Conservation (phyloP, 495 filamentous ascomycete genomes). For the Talaromyces liani region DNA sequence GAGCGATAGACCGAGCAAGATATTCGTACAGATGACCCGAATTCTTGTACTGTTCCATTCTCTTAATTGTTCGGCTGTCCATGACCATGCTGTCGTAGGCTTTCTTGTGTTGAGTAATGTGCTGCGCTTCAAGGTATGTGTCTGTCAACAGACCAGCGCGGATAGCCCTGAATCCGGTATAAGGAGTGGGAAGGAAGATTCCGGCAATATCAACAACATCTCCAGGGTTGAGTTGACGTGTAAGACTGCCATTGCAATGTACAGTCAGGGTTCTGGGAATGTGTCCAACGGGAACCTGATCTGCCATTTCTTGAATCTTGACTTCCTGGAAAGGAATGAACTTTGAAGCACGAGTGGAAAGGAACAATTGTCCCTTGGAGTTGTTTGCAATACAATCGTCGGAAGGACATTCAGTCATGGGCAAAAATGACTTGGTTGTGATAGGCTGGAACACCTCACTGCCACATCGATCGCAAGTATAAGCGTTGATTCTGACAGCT, state of each 20-base stretch:
- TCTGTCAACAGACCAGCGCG: conserved; percentile 90
- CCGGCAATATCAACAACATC: conserved; percentile 90
- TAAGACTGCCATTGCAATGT: conserved; percentile 79
- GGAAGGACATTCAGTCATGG: conserved; percentile 77
- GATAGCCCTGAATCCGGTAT: conserved; percentile 96
- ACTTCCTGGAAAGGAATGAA: conserved; percentile 97
- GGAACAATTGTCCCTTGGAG: conserved; percentile 84
- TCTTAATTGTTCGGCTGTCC: conserved; percentile 65
- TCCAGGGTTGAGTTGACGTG: conserved; percentile 81
- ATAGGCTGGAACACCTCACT: conserved; percentile 97
- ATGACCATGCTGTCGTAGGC: conserved; percentile 83
- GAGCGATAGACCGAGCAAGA: conserved; percentile 89
- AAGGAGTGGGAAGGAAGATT: conserved; percentile 94
- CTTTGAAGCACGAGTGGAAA: conserved; percentile 90
- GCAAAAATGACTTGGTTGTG: conserved; percentile 81
- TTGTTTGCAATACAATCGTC: conserved; percentile 85
- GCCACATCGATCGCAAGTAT: conserved; percentile 93
- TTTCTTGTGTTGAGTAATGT: conserved; percentile 93
- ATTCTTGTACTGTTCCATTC: conserved; percentile 72
- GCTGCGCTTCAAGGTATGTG: conserved; percentile 92
- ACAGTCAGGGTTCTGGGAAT: conserved; percentile 87
- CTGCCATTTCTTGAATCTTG: conserved; percentile 97
- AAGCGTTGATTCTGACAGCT: conserved; percentile 92
- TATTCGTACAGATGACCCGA: conserved; percentile 92
- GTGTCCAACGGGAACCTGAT: conserved; percentile 95